Evolutionary conservation across 73 alveolate species (phyloP), one percentile per base, ranked within the genome.

Genomic region (Symbiodinium pilosum): DNA sequence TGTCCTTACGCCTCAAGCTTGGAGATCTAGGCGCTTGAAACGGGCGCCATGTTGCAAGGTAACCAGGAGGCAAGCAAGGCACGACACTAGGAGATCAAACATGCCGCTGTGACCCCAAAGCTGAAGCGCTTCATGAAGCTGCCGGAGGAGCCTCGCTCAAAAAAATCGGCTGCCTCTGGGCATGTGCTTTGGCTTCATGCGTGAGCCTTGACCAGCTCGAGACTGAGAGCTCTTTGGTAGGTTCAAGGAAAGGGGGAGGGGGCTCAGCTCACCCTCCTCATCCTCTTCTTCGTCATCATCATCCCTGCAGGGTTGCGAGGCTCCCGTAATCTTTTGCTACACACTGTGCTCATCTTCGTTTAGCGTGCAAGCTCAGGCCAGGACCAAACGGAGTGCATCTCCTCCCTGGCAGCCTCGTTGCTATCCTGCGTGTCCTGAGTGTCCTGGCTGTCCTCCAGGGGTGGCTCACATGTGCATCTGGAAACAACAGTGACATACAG

Each of bases 361-460:
- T n/a, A n/a, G n/a, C n/a, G n/a, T n/a, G n/a, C n/a, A 64, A 24
- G 12, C 18, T n/a, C 4, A 64, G 81, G 81, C 81, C 39, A 14
- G 39, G 81, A 64, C 81, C 81, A 64, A 38, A 64, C 81, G 14
- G 81, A 64, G 81, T 64, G 81, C 81, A 64, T 34, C 81, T 64
- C 81, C 30, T 64, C 81, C 30, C 81, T 64, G 73, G 73, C 73
- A 28, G 39, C 81, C 38, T 64, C 38, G 81, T 28, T 64, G 81
- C 81, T 64, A 38, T 64, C 38, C 81, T 64, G 81, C 2, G 81
- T 64, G 81, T 64, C 81, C 81, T 28, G 81, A 4, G 81, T 64
- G 38, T 64, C 81, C 81, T 64, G 81, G 81, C 81, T 64, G 81
- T 64, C 34, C 81, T 64, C 81, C 81, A 24, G 32, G 38, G 73